These are phyloP conservation scores for Themeda triandra DNA, from an alignment of 176 grass and related monocot species.

Conservation along the genomic window DNA sequence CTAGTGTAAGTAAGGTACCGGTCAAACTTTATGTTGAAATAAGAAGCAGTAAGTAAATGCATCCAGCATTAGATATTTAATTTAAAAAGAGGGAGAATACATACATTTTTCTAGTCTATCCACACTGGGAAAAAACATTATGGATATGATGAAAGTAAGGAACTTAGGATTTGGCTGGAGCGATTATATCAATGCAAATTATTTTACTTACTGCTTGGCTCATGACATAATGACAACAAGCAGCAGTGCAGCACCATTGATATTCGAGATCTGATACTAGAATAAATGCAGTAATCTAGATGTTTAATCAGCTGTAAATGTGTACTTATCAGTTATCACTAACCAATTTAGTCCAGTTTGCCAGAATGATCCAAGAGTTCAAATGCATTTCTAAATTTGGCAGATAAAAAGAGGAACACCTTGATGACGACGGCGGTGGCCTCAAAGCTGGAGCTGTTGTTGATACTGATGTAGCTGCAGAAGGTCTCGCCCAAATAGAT, in stretches of 20 bases:
- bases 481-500: conserved; percentile 99
- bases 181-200: neutral
- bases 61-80: neutral
- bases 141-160: neutral
- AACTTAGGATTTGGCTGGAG: neutral
- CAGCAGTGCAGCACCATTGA: neutral
- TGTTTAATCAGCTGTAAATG: neutral
- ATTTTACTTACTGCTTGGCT: neutral
- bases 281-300: neutral
- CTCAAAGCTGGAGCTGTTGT: conserved; percentile 92
- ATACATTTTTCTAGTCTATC: neutral
- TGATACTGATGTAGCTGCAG: conserved; percentile 99
- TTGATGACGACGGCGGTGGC: conserved; percentile 85
- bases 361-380: neutral
- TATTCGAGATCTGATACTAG: neutral
- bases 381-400: too few relatives aligned
- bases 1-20: conserved; percentile 38
- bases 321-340: neutral
- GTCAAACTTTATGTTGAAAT: conserved; percentile 28
- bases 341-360: neutral
- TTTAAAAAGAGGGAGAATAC: neutral
- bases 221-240: neutral
- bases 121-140: neutral
- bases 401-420: conserved; percentile 32
- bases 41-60: conserved; percentile 20